Evolutionary conservation across 2,329 filamentous ascomycete species (phyloP).

Genomic region (Botrytis medusae): DNA sequence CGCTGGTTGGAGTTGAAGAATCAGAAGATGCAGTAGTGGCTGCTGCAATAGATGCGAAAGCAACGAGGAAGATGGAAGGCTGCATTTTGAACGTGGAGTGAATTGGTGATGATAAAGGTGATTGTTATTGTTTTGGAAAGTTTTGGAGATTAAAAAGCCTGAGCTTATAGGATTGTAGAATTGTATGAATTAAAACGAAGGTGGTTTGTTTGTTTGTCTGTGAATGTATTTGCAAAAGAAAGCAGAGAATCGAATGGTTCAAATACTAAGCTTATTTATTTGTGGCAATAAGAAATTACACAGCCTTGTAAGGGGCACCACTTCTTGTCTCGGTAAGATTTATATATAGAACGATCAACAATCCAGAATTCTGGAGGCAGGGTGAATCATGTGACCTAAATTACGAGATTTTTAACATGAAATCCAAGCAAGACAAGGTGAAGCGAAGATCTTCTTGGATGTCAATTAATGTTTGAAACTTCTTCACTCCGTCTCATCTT

Average conservation of each 20-base stretch:
- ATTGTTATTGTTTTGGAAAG: not conserved
- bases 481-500: conserved; percentile 13
- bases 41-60: conserved; percentile 25
- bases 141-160: not conserved
- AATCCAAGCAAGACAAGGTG: conserved; percentile 8
- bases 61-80: conserved; percentile 24
- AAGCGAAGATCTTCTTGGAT: conserved; percentile 12
- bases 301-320: conserved; percentile 21
- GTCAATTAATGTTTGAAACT: conserved; percentile 15
- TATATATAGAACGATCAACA: conserved; percentile 20
- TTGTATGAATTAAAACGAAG: conserved; percentile 17
- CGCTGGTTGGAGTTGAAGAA: conserved; percentile 18
- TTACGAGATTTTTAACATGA: not conserved
- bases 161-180: not conserved
- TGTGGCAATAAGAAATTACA: conserved; percentile 23
- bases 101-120: not conserved
- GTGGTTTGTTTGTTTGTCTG: conserved; percentile 14
- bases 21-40: conserved; percentile 25
- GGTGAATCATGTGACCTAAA: conserved; percentile 19
- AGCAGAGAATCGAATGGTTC: conserved; percentile 17
- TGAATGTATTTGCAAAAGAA: not conserved
- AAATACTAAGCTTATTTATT: conserved; percentile 23
- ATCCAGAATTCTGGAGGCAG: conserved; percentile 1
- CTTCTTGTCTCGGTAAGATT: conserved; percentile 21
- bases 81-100: conserved; percentile 25